These are phyloP conservation scores for Babesia caballi DNA, from an alignment of 169 alveolate species.

Conservation along the genomic window DNA sequence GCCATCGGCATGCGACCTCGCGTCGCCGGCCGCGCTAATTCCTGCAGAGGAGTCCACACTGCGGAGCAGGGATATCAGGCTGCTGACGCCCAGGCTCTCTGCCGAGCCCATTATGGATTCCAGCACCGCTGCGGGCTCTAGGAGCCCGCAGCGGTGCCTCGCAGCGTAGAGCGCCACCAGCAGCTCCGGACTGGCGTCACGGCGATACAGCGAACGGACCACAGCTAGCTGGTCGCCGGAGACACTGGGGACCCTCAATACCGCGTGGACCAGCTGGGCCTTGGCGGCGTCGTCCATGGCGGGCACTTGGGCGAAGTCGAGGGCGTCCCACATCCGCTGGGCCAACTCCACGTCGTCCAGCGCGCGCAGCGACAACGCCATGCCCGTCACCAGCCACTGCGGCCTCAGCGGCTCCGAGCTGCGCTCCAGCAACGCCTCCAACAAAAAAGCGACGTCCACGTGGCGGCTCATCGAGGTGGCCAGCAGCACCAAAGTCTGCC, in stretches of 20 bases:
- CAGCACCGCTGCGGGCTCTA: neutral
- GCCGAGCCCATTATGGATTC: neutral
- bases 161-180: conserved; percentile 18
- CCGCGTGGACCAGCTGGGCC: conserved; percentile 4
- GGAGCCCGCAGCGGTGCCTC: conserved; percentile 3
- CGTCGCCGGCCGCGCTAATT: neutral
- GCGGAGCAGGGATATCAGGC: neutral
- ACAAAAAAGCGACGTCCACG: conserved; percentile 3
- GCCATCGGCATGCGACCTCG: neutral
- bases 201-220: neutral
- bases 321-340: conserved; percentile 32
- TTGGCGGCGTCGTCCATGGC: conserved; percentile 6
- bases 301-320: neutral
- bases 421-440: neutral
- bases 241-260: neutral
- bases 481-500: conserved; percentile 35
- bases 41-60: neutral
- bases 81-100: neutral
- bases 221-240: neutral
- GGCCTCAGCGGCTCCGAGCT: neutral
- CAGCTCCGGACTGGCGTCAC: conserved; percentile 8
- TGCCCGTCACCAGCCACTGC: conserved; percentile 14
- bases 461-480: conserved; percentile 42
- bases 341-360: conserved; percentile 15
- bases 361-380: neutral